Percentiles rank a stretch among this genome's conserved stretches.
These are phyloP conservation scores for Suhomyces vadensis DNA, from an alignment of 805 yeast species.

Conservation along the genomic window DNA sequence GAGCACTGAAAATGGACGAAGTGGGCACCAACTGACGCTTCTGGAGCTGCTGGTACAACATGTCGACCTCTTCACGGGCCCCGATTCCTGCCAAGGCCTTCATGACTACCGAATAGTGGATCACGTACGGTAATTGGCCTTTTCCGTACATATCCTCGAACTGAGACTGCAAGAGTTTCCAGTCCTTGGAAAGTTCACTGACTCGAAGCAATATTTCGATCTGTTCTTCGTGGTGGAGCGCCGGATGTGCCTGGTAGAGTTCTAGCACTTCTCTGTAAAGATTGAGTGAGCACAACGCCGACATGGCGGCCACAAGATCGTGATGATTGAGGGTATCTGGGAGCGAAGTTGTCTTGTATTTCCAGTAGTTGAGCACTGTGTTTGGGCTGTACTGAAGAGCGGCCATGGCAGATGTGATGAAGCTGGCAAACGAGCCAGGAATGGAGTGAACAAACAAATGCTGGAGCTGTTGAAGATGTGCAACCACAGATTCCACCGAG, in stretches of 20 bases:
- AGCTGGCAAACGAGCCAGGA: conserved; percentile 15
- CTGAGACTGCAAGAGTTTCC: conserved; percentile 55
- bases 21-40: conserved; percentile 51
- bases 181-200: conserved; percentile 47
- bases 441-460: too few species aligned
- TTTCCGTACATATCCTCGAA: conserved; percentile 58
- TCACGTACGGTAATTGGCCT: conserved; percentile 52
- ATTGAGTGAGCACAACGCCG: conserved; percentile 23
- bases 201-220: conserved; percentile 49
- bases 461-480: too few species aligned
- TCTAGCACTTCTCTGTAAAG: conserved; percentile 22
- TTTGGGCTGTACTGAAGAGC: conserved; percentile 17
- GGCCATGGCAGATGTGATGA: conserved; percentile 20
- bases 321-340: conserved; percentile 8
- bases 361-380: conserved; percentile 22
- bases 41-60: conserved; percentile 48
- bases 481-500: too few species aligned
- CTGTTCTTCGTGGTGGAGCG: conserved; percentile 48
- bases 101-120: conserved; percentile 64
- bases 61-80: conserved; percentile 48
- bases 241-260: conserved; percentile 37
- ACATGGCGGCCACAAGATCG: conserved; percentile 36
- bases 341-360: conserved; percentile 16
- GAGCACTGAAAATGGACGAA: conserved; percentile 42
- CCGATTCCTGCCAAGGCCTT: conserved; percentile 54